Conservation (phyloP, 169 alveolate species). For the Eimeria mitis region DNA sequence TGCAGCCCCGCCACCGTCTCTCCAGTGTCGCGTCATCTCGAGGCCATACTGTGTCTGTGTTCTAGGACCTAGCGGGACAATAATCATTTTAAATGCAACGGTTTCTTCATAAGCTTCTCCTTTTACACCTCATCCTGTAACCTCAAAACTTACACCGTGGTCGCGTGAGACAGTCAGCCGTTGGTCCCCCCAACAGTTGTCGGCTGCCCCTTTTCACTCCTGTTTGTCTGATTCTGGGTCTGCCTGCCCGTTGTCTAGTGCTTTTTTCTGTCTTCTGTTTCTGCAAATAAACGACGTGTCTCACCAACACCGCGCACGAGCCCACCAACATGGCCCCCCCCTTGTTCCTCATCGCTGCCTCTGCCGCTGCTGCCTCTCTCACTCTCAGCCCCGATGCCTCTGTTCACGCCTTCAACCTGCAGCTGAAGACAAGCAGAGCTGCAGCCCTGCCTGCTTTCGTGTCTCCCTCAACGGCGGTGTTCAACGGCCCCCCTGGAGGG, state of each 20-base stretch:
- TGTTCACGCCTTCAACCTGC: conserved; percentile 39
- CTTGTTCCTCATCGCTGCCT: neutral
- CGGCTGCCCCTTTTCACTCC: neutral
- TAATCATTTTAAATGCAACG: neutral
- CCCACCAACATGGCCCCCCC: conserved; percentile 9
- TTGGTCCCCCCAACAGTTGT: conserved; percentile 4
- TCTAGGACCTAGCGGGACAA: neutral
- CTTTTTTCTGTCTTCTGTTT: neutral
- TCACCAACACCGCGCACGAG: neutral
- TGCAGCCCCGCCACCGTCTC: conserved; percentile 47
- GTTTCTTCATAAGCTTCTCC: neutral
- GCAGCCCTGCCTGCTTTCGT: neutral
- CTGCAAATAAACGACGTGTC: neutral
- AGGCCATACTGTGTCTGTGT: neutral
- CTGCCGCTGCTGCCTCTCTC: conserved; percentile 26
- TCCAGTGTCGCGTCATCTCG: neutral
- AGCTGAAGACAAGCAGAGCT: neutral
- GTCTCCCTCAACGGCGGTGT: neutral
- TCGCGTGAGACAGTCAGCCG: neutral
- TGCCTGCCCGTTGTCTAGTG: neutral
- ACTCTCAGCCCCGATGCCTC: neutral
- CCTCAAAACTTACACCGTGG: neutral
- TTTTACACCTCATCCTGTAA: neutral
- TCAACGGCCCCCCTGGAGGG: neutral
- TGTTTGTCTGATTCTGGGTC: neutral